Evolutionary conservation across 306 rosid genomes (phyloP), one percentile per base, ranked within the genome.

Genomic region (Sechiopsis laciniata): DNA sequence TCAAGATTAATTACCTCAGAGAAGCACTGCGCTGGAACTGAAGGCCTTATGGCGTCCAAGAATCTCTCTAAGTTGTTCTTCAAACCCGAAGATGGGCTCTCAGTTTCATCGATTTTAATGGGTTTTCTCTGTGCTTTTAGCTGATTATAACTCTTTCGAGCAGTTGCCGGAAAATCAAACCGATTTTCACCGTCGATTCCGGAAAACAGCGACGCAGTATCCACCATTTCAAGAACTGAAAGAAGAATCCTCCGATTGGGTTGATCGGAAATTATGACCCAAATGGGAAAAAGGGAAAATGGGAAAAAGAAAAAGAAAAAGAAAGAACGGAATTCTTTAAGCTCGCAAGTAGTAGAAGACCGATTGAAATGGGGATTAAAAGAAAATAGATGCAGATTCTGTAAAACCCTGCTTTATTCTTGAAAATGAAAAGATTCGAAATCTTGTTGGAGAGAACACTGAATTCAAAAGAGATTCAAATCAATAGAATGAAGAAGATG

Each of bases 21-120:
- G 69, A 90, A 84, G 81, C 74, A 86, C 77, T 84, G 98, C 56
- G 90, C 97, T 1, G 87, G 85, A 40, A 93, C 89, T 45, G 80
- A 81, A 69, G 97, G 98, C 48, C 80, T 83, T 10, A 88, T 93
- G 22, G 89, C 84, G 55, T 87, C 82, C 79, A 93, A 69, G 70
- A 93, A 87, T 79, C 88, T 81, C 72, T 93, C 89, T 50, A 93
- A 79, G 74, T 93, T 90, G 72, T 78, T 81, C 63, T 29, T 66
- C 11, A 8, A 6, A 42, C 9, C 48, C 8, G 48, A 42, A 42
- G 85, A 86, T 55, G 75, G 80, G 55, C 63, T 79, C 76, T 83
- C 88, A 40, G 40, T 59, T 72, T 80, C 87, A 14, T 80, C 88
- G 72, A 63, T 87, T 54, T 87, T 85, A 80, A 55, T 83, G 77